Evolutionary conservation across 768 basidiomycete genomes (phyloP).

Genomic region (Lactarius pseudohatsudake): DNA sequence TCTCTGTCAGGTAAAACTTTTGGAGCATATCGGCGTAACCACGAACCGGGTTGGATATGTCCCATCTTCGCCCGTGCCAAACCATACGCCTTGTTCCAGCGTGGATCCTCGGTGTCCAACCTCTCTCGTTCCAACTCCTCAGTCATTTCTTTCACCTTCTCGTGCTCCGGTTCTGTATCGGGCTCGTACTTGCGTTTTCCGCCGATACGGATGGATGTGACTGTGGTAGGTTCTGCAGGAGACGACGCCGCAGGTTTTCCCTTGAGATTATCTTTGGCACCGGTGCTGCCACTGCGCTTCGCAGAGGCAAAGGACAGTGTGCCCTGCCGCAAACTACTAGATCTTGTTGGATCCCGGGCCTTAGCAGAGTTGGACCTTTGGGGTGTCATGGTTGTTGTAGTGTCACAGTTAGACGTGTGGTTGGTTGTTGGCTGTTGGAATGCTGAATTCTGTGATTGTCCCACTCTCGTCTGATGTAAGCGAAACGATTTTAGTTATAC

Average conservation of each 20-base stretch:
- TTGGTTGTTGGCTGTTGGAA: constrained; percentile 4
- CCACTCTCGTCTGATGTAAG: not conserved
- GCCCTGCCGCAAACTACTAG: constrained; percentile 22
- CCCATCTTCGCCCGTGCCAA: constrained; percentile 29
- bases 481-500: not conserved
- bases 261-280: constrained; percentile 23
- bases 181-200: constrained; percentile 25
- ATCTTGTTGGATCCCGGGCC: constrained; percentile 9
- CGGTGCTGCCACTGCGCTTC: constrained; percentile 27
- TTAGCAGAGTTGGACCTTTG: constrained; percentile 18
- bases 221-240: constrained; percentile 1
- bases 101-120: constrained; percentile 20
- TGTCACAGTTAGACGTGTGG: not conserved
- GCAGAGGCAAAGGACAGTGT: constrained; percentile 26
- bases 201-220: constrained; percentile 19
- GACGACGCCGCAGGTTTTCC: constrained; percentile 3
- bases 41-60: constrained; percentile 28
- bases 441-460: not conserved
- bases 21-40: not conserved
- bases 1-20: not conserved
- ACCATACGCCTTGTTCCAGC: constrained; percentile 28
- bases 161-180: constrained; percentile 12
- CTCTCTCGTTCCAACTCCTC: constrained; percentile 16
- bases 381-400: constrained; percentile 20
- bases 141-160: not conserved